A percentile compares a stretch with the other conserved stretches of the same genome.
Evolutionary conservation across 331 rosid genomes (phyloP).

Genomic region (Pyrus hybrid): DNA sequence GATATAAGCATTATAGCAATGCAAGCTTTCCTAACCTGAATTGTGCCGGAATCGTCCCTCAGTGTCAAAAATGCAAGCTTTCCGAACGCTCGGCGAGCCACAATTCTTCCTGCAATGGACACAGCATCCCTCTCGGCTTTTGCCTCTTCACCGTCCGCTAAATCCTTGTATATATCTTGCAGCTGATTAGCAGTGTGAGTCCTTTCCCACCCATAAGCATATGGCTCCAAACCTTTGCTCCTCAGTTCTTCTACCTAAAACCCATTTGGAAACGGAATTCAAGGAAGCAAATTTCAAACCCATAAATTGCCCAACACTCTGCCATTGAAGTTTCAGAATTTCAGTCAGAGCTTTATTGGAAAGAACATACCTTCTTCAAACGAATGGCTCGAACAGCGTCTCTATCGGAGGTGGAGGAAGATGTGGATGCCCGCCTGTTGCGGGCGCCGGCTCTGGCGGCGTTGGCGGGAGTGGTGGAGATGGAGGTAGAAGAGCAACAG

Average conservation of each 20-base stretch:
- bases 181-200: conserved; percentile 75
- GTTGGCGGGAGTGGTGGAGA: conserved; percentile 21
- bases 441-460: conserved; percentile 36
- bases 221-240: conserved; percentile 84
- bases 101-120: conserved; percentile 76
- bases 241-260: conserved; percentile 78
- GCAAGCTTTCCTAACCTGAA: conserved; percentile 51
- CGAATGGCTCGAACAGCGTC: conserved; percentile 88
- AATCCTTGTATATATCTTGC: conserved; percentile 52
- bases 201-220: conserved; percentile 79
- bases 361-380: conserved; percentile 49
- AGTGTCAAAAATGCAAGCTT: conserved; percentile 92
- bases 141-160: conserved; percentile 66
- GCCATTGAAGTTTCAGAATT: neutral
- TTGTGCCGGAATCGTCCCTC: conserved; percentile 80
- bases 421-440: conserved; percentile 48
- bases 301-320: neutral
- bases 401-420: conserved; percentile 66
- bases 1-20: neutral
- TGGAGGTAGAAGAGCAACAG: conserved; percentile 43
- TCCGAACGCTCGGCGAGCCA: conserved; percentile 90
- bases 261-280: neutral
- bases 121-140: conserved; percentile 40
- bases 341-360: neutral
- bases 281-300: neutral